These are phyloP conservation scores for Kurtzmaniella natalensis DNA, from an alignment of 1,139 yeast genomes.

Conservation along the genomic window DNA sequence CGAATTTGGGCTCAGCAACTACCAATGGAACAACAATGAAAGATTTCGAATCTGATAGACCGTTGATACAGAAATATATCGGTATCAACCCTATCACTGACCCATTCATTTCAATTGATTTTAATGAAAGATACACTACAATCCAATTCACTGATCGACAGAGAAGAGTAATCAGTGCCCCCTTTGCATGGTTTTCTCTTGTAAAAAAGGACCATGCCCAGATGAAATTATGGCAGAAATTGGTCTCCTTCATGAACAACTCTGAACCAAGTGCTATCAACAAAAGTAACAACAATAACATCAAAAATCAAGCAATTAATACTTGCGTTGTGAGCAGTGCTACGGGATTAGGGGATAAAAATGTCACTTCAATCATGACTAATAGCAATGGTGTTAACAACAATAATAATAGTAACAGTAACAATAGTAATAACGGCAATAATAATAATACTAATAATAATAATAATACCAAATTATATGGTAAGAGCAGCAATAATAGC, in stretches of 20 bases:
- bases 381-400: too few relatives aligned
- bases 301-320: too few relatives aligned
- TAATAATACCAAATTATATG: too few relatives aligned
- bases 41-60: too few relatives aligned
- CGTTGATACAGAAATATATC: neutral
- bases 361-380: neutral
- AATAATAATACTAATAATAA: too few relatives aligned
- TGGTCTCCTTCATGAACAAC: constrained; percentile 5
- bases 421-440: too few relatives aligned
- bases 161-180: constrained; percentile 30
- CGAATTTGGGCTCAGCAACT: too few relatives aligned
- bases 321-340: too few relatives aligned
- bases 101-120: constrained; percentile 22
- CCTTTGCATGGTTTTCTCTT: constrained; percentile 38
- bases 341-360: neutral
- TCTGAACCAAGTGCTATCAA: neutral
- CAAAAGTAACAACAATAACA: too few relatives aligned
- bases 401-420: too few relatives aligned
- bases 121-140: constrained; percentile 29
- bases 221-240: constrained; percentile 5
- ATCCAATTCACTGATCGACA: constrained; percentile 18
- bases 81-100: constrained; percentile 6
- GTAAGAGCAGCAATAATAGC: too few relatives aligned
- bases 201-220: constrained; percentile 31
- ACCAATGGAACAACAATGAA: too few relatives aligned